These are phyloP conservation scores for Penicillium brasilianum DNA, from an alignment of 2,329 filamentous ascomycete genomes.

Conservation along the genomic window DNA sequence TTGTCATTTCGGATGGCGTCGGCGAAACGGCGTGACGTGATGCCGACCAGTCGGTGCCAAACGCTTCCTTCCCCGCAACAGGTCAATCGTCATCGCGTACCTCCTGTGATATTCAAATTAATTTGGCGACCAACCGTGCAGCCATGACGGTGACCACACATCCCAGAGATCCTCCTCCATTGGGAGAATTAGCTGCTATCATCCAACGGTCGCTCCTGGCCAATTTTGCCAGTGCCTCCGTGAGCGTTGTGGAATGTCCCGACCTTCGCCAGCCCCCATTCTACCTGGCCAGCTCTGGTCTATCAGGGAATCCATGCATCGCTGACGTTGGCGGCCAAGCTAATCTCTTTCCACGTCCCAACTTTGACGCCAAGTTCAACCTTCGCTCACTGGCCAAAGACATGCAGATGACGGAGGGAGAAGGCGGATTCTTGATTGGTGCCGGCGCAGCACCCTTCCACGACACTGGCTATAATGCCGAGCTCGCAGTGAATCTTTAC, in stretches of 20 bases:
- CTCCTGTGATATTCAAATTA: neutral
- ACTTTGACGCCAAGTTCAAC: slow-evolving; percentile 41
- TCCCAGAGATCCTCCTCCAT: slow-evolving; percentile 16
- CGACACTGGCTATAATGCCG: slow-evolving; percentile 49
- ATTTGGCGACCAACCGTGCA: neutral
- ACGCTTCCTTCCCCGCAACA: neutral
- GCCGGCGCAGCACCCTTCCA: slow-evolving; percentile 53
- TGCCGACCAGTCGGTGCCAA: neutral
- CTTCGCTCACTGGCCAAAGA: slow-evolving; percentile 32
- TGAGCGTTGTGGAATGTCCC: slow-evolving; percentile 24
- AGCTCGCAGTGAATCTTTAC: slow-evolving; percentile 49
- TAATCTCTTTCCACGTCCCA: slow-evolving; percentile 47
- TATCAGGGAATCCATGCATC: slow-evolving; percentile 47
- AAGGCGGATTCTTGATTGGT: slow-evolving; percentile 45
- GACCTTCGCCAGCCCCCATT: slow-evolving; percentile 25
- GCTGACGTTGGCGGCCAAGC: slow-evolving; percentile 54
- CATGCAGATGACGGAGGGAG: slow-evolving; percentile 44
- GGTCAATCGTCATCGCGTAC: neutral
- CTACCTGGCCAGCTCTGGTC: slow-evolving; percentile 38
- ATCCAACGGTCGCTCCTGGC: slow-evolving; percentile 20
- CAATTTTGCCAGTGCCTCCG: slow-evolving; percentile 22
- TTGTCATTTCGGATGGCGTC: neutral
- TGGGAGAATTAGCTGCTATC: slow-evolving; percentile 22
- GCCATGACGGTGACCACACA: slow-evolving; percentile 24
- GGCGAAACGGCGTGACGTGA: neutral